A percentile compares a stretch with the other conserved stretches of the same genome.
These are phyloP conservation scores for Spirogloea muscicola DNA, from an alignment of 139 green algal species.

Conservation along the genomic window DNA sequence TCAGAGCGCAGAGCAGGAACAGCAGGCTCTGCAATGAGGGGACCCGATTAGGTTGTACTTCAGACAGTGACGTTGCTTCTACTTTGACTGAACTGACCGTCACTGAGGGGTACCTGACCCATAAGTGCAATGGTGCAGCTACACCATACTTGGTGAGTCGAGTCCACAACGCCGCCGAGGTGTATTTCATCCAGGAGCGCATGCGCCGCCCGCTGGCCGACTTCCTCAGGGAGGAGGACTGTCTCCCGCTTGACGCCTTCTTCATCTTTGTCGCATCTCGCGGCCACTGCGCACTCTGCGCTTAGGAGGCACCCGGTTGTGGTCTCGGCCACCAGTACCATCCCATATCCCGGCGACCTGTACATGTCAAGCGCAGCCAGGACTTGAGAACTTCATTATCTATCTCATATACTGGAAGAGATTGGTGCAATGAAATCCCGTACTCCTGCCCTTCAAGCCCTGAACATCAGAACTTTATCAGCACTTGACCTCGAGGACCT, in stretches of 20 bases:
- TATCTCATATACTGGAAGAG: not conserved
- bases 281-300: conserved; percentile 57
- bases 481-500: not conserved
- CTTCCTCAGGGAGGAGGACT: conserved; percentile 74
- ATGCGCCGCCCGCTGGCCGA: conserved; percentile 71
- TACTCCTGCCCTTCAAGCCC: not conserved
- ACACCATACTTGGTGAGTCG: conserved; percentile 62
- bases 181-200: conserved; percentile 83
- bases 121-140: too few relatives aligned
- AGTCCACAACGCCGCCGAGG: conserved; percentile 83
- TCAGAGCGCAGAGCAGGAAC: conserved; percentile 80
- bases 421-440: not conserved
- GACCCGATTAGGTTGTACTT: too few relatives aligned
- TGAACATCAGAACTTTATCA: not conserved
- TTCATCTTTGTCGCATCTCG: conserved; percentile 1
- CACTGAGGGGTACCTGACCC: too few relatives aligned
- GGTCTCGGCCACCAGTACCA: conserved; percentile 92
- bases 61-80: too few relatives aligned
- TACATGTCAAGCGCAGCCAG: conserved; percentile 8
- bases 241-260: not conserved
- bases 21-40: conserved; percentile 65
- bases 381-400: not conserved
- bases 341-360: conserved; percentile 83
- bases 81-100: too few relatives aligned
- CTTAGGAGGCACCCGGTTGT: conserved; percentile 79